phyloP scores from a whole-genome alignment of 148 eudicot species.

The Cornus kousa region DNA sequence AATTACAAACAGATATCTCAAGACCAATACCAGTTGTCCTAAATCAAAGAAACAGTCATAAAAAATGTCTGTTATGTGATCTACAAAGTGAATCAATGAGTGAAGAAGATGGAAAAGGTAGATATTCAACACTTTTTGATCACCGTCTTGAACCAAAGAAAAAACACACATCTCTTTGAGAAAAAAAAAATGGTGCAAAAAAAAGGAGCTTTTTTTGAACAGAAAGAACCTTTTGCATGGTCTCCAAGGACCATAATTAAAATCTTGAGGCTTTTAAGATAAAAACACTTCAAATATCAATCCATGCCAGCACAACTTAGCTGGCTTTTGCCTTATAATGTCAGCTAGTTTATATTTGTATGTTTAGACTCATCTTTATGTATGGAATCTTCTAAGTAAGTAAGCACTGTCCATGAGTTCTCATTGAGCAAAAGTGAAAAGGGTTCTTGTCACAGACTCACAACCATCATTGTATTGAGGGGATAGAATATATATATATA shows the following conservation, averaged over 20 bases:
- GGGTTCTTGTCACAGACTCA: conserved; percentile 12
- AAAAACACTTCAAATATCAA: conserved; percentile 21
- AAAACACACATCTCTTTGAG: background rate
- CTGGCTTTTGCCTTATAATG: conserved; percentile 18
- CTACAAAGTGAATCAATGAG: background rate
- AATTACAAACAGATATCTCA: background rate
- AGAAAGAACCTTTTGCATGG: conserved; percentile 39
- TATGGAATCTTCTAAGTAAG: conserved; percentile 38
- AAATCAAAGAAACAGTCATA: conserved; percentile 14
- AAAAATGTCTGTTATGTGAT: conserved; percentile 2
- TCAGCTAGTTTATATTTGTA: conserved; percentile 21
- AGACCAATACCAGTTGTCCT: conserved; percentile 7
- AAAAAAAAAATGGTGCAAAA: background rate
- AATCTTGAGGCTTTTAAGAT: conserved; percentile 36
- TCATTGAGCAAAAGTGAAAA: conserved; percentile 18
- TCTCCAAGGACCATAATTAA: conserved; percentile 43
- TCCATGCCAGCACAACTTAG: conserved; percentile 32
- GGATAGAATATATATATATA: background rate
- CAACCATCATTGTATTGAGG: conserved; percentile 9
- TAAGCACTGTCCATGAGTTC: conserved; percentile 9
- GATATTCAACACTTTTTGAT: conserved; percentile 6
- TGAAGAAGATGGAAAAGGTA: background rate
- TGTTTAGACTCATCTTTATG: conserved; percentile 33
- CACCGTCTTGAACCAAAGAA: conserved; percentile 11
- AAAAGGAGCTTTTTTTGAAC: conserved; percentile 31